These are phyloP conservation scores for Fusarium nelsonii DNA, from an alignment of 2,329 filamentous ascomycete species.

Conservation along the genomic window DNA sequence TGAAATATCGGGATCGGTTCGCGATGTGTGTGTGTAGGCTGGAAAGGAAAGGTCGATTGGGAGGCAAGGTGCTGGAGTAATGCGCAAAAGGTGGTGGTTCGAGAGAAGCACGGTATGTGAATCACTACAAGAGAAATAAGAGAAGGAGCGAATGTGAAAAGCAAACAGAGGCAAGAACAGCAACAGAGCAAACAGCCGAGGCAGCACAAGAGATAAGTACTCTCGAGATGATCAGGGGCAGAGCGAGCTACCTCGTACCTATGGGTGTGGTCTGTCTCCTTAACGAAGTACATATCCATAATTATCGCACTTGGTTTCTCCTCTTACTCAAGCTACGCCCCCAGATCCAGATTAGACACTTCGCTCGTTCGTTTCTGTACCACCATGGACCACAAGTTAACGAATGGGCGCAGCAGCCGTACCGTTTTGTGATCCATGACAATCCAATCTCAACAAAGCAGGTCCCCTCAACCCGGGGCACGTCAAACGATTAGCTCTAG, in stretches of 20 bases:
- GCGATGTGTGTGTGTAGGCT: background rate
- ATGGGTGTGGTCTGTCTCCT: background rate
- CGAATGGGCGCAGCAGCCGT: background rate
- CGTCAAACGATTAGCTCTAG: slow-evolving; percentile 14
- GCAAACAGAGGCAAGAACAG: background rate
- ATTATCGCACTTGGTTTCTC: background rate
- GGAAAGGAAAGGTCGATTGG: slow-evolving; percentile 4
- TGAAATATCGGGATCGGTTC: background rate
- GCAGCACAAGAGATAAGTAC: slow-evolving; percentile 16
- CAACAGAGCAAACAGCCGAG: background rate
- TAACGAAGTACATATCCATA: background rate
- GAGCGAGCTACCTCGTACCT: background rate
- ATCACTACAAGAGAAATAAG: background rate
- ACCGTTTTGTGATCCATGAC: slow-evolving; percentile 8
- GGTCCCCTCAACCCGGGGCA: slow-evolving; percentile 5
- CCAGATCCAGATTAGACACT: background rate
- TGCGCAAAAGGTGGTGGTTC: background rate
- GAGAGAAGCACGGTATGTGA: background rate
- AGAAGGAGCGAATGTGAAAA: background rate
- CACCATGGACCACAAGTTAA: background rate
- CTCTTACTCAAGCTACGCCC: slow-evolving; percentile 7
- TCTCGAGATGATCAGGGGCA: slow-evolving; percentile 3
- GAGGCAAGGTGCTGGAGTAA: background rate
- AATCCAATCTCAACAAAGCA: background rate
- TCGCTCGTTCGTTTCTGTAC: background rate